These are phyloP conservation scores for Rubia tinctorum DNA, from an alignment of 305 asterid genomes.

Conservation along the genomic window DNA sequence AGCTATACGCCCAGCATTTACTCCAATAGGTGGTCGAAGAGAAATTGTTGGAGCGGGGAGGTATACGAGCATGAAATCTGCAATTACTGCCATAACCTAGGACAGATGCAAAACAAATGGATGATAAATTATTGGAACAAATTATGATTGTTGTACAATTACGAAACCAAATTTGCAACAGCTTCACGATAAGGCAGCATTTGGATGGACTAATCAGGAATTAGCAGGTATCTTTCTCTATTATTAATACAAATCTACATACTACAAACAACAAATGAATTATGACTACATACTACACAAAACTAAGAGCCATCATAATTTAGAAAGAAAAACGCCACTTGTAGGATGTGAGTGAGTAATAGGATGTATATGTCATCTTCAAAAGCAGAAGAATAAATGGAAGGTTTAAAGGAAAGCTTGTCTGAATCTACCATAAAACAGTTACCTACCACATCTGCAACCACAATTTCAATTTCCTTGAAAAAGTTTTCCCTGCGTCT, in stretches of 20 bases:
- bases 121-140: background rate
- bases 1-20: conserved; percentile 67
- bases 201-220: conserved; percentile 1
- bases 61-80: conserved; percentile 96
- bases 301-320: background rate
- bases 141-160: background rate
- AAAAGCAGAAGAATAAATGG: background rate
- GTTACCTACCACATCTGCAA: conserved; percentile 88
- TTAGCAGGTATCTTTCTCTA: background rate
- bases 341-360: background rate
- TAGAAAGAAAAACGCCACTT: background rate
- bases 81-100: conserved; percentile 90
- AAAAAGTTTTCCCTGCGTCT: conserved; percentile 90
- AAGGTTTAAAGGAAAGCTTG: background rate
- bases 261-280: background rate
- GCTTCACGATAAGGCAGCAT: background rate
- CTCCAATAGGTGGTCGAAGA: conserved; percentile 68
- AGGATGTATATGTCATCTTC: background rate
- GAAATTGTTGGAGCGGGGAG: conserved; percentile 98
- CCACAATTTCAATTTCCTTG: conserved; percentile 86
- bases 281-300: background rate
- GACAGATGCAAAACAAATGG: conserved; percentile 17
- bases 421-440: background rate
- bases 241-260: background rate
- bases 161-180: background rate